phyloP scores from a whole-genome alignment of 2,329 filamentous ascomycete genomes.

The Aphanocladium album region DNA sequence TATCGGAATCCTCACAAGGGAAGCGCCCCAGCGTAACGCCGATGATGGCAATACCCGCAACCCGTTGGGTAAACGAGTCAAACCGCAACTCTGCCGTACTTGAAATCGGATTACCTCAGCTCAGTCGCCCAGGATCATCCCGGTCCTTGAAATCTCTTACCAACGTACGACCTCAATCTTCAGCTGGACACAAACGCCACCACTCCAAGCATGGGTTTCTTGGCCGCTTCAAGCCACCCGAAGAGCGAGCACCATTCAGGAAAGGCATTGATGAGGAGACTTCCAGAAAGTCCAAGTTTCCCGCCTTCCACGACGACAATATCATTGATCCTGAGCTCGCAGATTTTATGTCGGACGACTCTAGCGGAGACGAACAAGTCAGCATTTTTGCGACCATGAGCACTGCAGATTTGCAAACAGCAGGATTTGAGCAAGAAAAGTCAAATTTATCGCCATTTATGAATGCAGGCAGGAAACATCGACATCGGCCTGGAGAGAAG shows the following conservation, averaged over 20 bases:
- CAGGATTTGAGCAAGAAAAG: constrained; percentile 69
- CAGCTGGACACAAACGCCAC: constrained; percentile 69
- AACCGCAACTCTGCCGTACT: constrained; percentile 84
- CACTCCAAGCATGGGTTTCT: constrained; percentile 83
- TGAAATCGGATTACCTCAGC: constrained; percentile 79
- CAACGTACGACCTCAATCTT: constrained; percentile 67
- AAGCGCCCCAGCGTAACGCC: constrained; percentile 56
- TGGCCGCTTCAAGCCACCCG: constrained; percentile 67
- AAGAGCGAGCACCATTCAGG: constrained; percentile 85
- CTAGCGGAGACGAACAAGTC: constrained; percentile 87
- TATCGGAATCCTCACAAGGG: constrained; percentile 39
- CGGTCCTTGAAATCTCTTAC: constrained; percentile 76
- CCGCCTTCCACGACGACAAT: constrained; percentile 97
- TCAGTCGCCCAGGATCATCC: constrained; percentile 89
- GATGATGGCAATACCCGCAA: constrained; percentile 66
- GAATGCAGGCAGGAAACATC: constrained; percentile 68
- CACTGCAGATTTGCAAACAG: constrained; percentile 57
- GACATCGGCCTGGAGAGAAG: constrained; percentile 68
- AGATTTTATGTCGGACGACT: constrained; percentile 92
- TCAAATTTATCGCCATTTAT: constrained; percentile 67
- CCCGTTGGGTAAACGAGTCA: constrained; percentile 64
- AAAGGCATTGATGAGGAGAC: constrained; percentile 63
- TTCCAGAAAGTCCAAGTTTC: constrained; percentile 61
- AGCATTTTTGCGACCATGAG: constrained; percentile 75
- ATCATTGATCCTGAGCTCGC: constrained; percentile 97